A percentile compares a stretch with the other conserved stretches of the same genome.
Conservation (phyloP, 208 protist species). For the Leishmania tarentolae region DNA sequence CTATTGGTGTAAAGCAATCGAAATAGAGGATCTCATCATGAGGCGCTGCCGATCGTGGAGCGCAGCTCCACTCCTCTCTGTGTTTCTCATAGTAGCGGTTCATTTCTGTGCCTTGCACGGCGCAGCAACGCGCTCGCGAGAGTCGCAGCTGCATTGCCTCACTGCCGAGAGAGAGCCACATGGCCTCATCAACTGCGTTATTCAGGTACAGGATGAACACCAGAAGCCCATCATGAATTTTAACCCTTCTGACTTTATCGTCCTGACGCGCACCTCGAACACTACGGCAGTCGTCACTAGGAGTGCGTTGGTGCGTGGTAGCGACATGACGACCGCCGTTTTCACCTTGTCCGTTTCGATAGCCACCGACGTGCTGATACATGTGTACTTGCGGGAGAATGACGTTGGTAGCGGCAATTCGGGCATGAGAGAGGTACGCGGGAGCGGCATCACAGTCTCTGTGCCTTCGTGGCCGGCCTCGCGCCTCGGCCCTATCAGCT, state of each 20-base stretch:
- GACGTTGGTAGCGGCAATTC: neutral
- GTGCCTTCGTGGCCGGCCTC: conserved; percentile 40
- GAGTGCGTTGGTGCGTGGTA: conserved; percentile 27
- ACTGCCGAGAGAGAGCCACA: conserved; percentile 35
- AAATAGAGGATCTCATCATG: neutral
- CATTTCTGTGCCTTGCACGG: neutral
- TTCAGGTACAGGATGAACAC: conserved; percentile 38
- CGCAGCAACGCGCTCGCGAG: conserved; percentile 24
- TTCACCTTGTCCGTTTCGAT: conserved; percentile 39
- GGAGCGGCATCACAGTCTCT: conserved; percentile 41
- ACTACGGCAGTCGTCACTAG: conserved; percentile 25
- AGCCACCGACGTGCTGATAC: conserved; percentile 35
- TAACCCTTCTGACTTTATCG: conserved; percentile 32
- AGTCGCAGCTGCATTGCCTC: conserved; percentile 41
- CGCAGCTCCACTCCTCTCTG: neutral
- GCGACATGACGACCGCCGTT: conserved; percentile 38
- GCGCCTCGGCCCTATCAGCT: conserved; percentile 39
- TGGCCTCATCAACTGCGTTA: conserved; percentile 34
- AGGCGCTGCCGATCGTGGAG: neutral
- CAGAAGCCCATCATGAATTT: conserved; percentile 47
- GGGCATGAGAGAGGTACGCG: conserved; percentile 26
- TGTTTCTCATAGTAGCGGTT: conserved; percentile 4
- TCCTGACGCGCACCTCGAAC: conserved; percentile 26
- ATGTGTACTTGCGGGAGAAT: conserved; percentile 27
- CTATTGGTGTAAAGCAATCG: neutral